phyloP scores from a whole-genome alignment of 768 basidiomycete species.

The Botryobasidium botryosum region DNA sequence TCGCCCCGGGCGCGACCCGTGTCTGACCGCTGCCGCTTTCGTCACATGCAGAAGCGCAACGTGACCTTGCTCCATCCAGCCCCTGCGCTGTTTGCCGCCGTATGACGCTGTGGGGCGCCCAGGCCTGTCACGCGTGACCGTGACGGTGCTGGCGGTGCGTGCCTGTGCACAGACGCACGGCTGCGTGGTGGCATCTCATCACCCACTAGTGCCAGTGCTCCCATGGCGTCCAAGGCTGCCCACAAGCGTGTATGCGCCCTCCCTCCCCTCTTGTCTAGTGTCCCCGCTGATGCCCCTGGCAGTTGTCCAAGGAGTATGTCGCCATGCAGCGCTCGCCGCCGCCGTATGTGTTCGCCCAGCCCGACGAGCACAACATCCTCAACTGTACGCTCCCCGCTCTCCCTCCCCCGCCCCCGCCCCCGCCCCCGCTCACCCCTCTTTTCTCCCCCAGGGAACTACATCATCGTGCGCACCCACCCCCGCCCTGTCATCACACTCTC shows the following conservation, averaged over 20 bases:
- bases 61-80: too few relatives aligned
- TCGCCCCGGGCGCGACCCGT: too few relatives aligned
- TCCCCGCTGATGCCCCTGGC: conserved; percentile 9
- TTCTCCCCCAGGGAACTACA: conserved; percentile 62
- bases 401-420: background rate
- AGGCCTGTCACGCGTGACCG: too few relatives aligned
- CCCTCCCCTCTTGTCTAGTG: background rate
- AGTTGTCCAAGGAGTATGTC: conserved; percentile 80
- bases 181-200: too few relatives aligned
- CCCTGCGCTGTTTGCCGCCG: too few relatives aligned
- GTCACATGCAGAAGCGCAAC: too few relatives aligned
- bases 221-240: conserved; percentile 74
- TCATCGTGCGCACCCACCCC: conserved; percentile 44
- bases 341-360: conserved; percentile 88
- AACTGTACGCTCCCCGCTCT: conserved; percentile 50
- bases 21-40: too few relatives aligned
- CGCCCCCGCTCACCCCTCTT: background rate
- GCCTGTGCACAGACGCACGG: too few relatives aligned
- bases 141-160: too few relatives aligned
- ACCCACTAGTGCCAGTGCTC: background rate
- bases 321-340: conserved; percentile 87
- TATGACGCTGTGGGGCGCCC: too few relatives aligned
- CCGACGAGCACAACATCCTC: conserved; percentile 95
- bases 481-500: background rate
- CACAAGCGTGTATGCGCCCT: conserved; percentile 51